Percentiles rank a stretch among this genome's conserved stretches.
phyloP scores from a whole-genome alignment of 2,329 filamentous ascomycete species.

The Paraconiothyrium sp. region DNA sequence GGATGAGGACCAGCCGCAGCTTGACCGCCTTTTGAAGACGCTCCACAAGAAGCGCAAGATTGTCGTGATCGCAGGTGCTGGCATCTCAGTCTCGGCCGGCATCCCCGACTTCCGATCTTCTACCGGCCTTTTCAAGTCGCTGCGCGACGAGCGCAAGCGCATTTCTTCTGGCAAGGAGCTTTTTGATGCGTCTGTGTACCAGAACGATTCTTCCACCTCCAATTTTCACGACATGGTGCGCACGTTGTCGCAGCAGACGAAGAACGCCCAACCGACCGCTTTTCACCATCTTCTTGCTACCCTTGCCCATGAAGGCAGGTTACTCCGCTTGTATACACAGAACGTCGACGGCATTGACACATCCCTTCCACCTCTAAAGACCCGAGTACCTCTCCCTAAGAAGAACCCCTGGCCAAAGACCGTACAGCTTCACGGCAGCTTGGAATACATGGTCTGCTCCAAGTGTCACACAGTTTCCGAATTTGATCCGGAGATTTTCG shows the following conservation, averaged over 20 bases:
- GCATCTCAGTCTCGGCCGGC: slow-evolving; percentile 95
- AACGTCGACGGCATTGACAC: slow-evolving; percentile 98
- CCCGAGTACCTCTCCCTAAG: slow-evolving; percentile 79
- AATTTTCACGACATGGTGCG: slow-evolving; percentile 98
- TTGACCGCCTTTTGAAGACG: slow-evolving; percentile 76
- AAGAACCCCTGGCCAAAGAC: slow-evolving; percentile 95
- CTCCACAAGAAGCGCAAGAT: slow-evolving; percentile 94
- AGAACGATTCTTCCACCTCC: slow-evolving; percentile 85
- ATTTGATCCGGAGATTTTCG: slow-evolving; percentile 82
- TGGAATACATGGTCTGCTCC: slow-evolving; percentile 96
- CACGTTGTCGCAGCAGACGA: slow-evolving; percentile 81
- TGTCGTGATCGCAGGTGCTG: slow-evolving; percentile 93
- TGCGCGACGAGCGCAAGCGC: slow-evolving; percentile 87
- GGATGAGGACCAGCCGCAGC: slow-evolving; percentile 66
- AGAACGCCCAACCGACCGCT: slow-evolving; percentile 79
- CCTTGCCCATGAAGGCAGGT: slow-evolving; percentile 83
- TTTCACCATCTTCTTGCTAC: slow-evolving; percentile 96
- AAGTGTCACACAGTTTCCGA: slow-evolving; percentile 83
- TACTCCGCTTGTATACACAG: slow-evolving; percentile 92
- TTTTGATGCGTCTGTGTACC: slow-evolving; percentile 97
- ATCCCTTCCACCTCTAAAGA: slow-evolving; percentile 79
- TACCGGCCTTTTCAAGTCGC: slow-evolving; percentile 84
- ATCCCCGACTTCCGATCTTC: slow-evolving; percentile 97
- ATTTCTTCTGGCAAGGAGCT: slow-evolving; percentile 94
- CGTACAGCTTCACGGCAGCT: slow-evolving; percentile 90